Evolutionary conservation across 1,284 basidiomycete genomes (phyloP), one percentile per base, ranked within the genome.

Genomic region (Pseudozyma pruni): DNA sequence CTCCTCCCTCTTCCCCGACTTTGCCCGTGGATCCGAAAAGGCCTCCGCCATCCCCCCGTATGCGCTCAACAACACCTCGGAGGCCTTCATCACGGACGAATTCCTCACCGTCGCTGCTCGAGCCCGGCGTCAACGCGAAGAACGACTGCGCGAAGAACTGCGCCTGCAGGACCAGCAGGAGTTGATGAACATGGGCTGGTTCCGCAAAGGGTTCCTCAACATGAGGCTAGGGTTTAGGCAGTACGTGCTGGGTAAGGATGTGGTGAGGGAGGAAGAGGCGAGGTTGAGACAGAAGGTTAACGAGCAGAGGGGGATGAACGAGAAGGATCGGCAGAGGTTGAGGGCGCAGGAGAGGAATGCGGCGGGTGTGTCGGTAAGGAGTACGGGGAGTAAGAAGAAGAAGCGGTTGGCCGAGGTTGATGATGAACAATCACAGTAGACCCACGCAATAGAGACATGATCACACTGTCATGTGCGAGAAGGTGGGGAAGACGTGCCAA

Each of bases 131-230:
- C 61, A 58, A 17, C 23, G 68, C 14, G 68, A 66, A 29, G 62
- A 66, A 31, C 32, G 58, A 10, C 20, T 66, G 25, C 41, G 53
- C 22, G 62, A 71, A 25, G 54, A 71, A 16, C 27, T 61, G 20
- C 44, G 68, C 1, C 16, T 41, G 35, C 44, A 51, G 32, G 47
- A 66, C 34, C 50, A 64, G 44, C 23, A 58, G 17, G 68, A 71
- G 40, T 37, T 71, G 14, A 71, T 71, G 68, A 62, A 66, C 19
- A 66, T 61, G 68, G 68, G 68, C 20, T 71, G 68, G 68, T 71
- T 71, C 39, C 47, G 47, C 4, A 64, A 60, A 27, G 68, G 68
- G 2, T 62, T 71, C 25, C 44, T 71, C 29, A 58, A 66, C n/a
- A n/a, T 71, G 13, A 25, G 51, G 1, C 34, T 39, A 9, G 68